These are phyloP conservation scores for Trichoderma sp. DNA, from an alignment of 2,329 filamentous ascomycete species.

Conservation along the genomic window DNA sequence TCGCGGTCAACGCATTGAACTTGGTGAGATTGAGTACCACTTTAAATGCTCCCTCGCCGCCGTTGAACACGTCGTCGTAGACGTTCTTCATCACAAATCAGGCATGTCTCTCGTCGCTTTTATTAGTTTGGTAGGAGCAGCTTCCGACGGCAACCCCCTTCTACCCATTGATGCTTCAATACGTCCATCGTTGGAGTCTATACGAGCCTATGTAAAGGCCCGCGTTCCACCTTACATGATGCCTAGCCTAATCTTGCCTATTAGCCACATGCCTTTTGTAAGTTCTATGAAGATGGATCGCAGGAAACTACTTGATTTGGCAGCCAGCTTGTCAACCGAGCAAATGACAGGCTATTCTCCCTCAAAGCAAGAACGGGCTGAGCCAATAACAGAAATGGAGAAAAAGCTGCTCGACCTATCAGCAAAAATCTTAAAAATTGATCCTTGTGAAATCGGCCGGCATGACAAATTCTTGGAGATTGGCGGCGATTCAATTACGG, in stretches of 20 bases:
- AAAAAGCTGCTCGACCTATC: constrained; percentile 27
- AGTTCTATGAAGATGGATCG: constrained; percentile 21
- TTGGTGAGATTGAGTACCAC: constrained; percentile 16
- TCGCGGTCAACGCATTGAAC: constrained; percentile 17
- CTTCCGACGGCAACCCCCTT: not conserved
- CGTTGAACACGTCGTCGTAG: constrained; percentile 8
- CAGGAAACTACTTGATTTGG: not conserved
- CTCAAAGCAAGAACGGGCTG: not conserved
- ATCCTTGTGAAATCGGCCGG: constrained; percentile 28
- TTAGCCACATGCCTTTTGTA: constrained; percentile 22
- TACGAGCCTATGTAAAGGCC: not conserved
- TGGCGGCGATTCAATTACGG: constrained; percentile 44
- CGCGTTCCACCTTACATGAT: constrained; percentile 25
- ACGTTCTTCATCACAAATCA: constrained; percentile 1
- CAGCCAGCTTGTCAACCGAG: constrained; percentile 1
- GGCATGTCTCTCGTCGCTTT: constrained; percentile 4
- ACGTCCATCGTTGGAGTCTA: not conserved
- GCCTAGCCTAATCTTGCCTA: constrained; percentile 22
- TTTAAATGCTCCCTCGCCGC: not conserved
- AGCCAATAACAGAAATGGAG: constrained; percentile 22
- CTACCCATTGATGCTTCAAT: not conserved
- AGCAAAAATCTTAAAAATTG: constrained; percentile 32
- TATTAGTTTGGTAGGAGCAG: not conserved
- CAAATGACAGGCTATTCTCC: not conserved
- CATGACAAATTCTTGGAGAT: constrained; percentile 20